Conservation (phyloP, 23 red algal genomes). For the Gracilaria caudata region DNA sequence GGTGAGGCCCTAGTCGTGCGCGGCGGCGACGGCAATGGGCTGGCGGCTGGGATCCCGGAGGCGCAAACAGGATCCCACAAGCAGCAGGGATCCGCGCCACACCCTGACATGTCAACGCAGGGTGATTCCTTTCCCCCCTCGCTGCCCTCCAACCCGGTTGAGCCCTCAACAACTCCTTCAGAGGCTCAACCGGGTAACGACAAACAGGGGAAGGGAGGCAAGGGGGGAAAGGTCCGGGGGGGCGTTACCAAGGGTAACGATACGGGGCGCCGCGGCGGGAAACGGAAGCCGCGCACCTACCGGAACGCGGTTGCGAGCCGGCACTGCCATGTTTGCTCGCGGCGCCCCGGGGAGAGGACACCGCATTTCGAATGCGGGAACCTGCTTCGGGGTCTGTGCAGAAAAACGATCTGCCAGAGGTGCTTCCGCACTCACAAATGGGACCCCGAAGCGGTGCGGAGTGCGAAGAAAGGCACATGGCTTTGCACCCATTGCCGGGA, state of each 20-base stretch:
- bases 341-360: conserved; percentile 17
- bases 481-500: conserved; percentile 80
- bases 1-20: not conserved
- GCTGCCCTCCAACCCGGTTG: not conserved
- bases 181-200: not conserved
- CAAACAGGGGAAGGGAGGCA: not conserved
- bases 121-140: not conserved
- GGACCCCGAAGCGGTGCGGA: conserved; percentile 34
- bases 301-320: conserved; percentile 38
- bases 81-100: not conserved
- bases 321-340: conserved; percentile 73
- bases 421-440: conserved; percentile 55
- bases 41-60: not conserved
- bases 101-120: not conserved
- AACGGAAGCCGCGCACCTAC: conserved; percentile 59
- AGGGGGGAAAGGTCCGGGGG: not conserved
- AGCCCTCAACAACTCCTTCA: not conserved
- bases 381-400: conserved; percentile 43
- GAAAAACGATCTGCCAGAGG: conserved; percentile 73
- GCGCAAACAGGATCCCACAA: not conserved
- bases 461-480: conserved; percentile 45
- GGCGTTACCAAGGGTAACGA: not conserved
- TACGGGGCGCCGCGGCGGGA: not conserved
- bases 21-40: not conserved
- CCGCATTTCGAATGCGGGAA: conserved; percentile 75